Evolutionary conservation across 208 protist species (phyloP).

Genomic region (Trypanosoma avium): DNA sequence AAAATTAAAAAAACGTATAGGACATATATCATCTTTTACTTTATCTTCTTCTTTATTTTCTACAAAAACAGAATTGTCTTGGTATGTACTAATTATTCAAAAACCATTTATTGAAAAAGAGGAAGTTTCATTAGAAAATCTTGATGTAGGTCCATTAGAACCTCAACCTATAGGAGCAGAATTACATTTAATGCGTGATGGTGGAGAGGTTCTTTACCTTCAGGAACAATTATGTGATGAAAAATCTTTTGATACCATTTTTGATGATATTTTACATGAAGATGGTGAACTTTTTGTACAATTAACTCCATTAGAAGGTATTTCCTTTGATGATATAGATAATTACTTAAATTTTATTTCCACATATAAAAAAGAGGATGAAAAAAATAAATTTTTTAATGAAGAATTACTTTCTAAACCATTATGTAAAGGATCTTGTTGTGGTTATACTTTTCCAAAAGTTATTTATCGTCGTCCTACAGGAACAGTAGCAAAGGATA

Average conservation of each 20-base stretch:
- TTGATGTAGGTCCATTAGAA: constrained; percentile 28
- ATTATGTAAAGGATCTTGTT: constrained; percentile 58
- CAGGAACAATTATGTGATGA: constrained; percentile 44
- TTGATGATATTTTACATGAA: constrained; percentile 65
- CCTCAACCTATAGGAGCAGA: constrained; percentile 61
- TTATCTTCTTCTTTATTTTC: neutral
- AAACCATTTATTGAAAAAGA: constrained; percentile 38
- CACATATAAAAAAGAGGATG: neutral
- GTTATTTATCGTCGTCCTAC: constrained; percentile 61
- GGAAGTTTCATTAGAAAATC: constrained; percentile 39
- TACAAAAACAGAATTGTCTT: neutral
- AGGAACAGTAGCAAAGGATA: constrained; percentile 46
- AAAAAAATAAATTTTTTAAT: neutral
- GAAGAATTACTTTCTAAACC: constrained; percentile 14
- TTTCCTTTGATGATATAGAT: constrained; percentile 71
- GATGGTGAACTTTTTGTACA: constrained; percentile 80
- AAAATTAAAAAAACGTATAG: constrained; percentile 47
- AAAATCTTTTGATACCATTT: constrained; percentile 44
- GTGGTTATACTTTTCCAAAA: constrained; percentile 55
- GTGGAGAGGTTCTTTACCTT: constrained; percentile 63
- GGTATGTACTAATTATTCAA: constrained; percentile 58
- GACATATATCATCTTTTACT: constrained; percentile 46
- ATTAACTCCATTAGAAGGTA: constrained; percentile 70
- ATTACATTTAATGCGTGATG: constrained; percentile 66
- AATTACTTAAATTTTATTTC: constrained; percentile 35